Evolutionary conservation across 441 rosid species (phyloP).

Genomic region (Gossypium aridum): DNA sequence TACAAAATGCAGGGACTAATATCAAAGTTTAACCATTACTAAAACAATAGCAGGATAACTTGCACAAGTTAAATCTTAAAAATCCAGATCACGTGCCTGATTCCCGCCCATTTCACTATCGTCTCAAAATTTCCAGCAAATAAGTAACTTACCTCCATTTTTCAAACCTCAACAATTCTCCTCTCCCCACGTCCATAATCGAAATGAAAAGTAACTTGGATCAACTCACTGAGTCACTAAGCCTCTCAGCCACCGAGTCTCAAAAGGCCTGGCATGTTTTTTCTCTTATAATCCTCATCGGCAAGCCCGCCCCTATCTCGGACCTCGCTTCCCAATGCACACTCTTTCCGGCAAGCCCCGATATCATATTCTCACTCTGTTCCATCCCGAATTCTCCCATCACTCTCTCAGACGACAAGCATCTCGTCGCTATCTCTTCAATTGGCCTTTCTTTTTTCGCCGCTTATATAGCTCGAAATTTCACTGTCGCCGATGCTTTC

Average conservation of each 20-base stretch:
- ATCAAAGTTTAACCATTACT: not conserved
- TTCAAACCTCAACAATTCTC: constrained; percentile 15
- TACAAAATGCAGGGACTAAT: too few relatives aligned
- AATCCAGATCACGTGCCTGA: constrained; percentile 7
- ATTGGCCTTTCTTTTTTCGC: constrained; percentile 21
- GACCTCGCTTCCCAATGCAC: constrained; percentile 42
- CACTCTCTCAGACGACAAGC: constrained; percentile 19
- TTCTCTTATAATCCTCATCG: constrained; percentile 46
- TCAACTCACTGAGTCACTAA: constrained; percentile 23
- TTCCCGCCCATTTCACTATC: constrained; percentile 21
- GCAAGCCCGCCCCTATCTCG: constrained; percentile 40
- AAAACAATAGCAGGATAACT: constrained; percentile 32
- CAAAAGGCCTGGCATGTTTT: constrained; percentile 64
- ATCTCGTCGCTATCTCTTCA: constrained; percentile 40
- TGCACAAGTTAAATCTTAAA: constrained; percentile 31
- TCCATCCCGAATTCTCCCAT: constrained; percentile 46
- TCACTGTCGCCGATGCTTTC: constrained; percentile 17
- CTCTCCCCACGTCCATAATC: not conserved
- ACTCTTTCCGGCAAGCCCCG: constrained; percentile 41
- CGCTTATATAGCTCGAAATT: constrained; percentile 23
- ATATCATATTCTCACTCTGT: constrained; percentile 43
- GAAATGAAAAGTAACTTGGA: constrained; percentile 21
- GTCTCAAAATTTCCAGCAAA: not conserved
- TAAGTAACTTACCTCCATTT: constrained; percentile 1
- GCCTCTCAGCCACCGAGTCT: constrained; percentile 24